Evolutionary conservation across 805 yeast species (phyloP), one percentile per base, ranked within the genome.

Genomic region (Ascoidea asiatica): DNA sequence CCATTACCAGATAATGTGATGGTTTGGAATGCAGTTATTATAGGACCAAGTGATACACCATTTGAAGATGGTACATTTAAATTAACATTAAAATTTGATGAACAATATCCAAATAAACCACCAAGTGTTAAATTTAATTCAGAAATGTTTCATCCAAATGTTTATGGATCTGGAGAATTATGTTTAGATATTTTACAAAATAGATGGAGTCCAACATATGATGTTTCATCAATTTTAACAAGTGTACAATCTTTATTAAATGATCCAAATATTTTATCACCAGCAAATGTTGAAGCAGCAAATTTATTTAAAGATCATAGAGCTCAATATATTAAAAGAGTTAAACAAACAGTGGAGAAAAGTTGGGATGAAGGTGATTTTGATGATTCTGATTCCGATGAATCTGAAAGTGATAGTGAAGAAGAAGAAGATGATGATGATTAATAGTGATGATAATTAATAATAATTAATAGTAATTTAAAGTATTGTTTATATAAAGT

Each of bases 131-230:
- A 85, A 59, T 92, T 92, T 60, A 68, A 89, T 37, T 80, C 90
- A 49, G 90, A 85, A 55, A 92, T 92, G 96, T 92, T 92, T 62
- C 98, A 92, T 60, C 98, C 98, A 2, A 92, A 92, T 59, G 97
- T 92, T 3, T 92, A 92, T 57, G 95, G 95, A 7, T 75, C 81
- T 41, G 98, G 98, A 21, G 97, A 92, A 57, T 75, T 92, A 50
- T 92, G 98, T 66, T 72, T 92, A 50, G 98, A 92, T 65, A 92
- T 92, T 52, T 68, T 92, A 52, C 98, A 92, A 60, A 92, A 90
- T 66, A 73, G 97, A 59, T 92, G 98, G 98, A 83, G 95, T 21
- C 98, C 98, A 11, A 92, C 98, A 1, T 92, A 90, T 59, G 98
- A 92, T 58, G 98, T 92, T 37, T 88, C 95, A 8, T 87, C 95